phyloP scores from a whole-genome alignment of 139 green algal genomes.

The Chlamydomonas sp. region DNA sequence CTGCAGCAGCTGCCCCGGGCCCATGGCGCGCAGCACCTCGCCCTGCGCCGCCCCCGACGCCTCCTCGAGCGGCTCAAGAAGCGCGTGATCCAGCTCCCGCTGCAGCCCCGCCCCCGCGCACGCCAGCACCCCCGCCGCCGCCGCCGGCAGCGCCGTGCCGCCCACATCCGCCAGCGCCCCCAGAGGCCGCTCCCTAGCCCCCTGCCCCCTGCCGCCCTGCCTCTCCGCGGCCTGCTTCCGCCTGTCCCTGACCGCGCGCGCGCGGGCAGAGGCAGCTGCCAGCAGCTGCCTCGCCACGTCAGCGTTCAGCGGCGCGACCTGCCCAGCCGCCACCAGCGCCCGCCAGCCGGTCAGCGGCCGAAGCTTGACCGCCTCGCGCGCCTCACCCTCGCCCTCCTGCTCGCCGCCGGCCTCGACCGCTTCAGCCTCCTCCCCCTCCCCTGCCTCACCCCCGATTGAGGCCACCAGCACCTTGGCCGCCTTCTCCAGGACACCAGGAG shows the following conservation, averaged over 20 bases:
- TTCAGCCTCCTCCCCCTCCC: background rate
- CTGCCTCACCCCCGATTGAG: background rate
- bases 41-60: background rate
- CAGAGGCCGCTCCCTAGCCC: no score
- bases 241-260: background rate
- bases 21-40: background rate
- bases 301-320: constrained; percentile 9
- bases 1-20: background rate
- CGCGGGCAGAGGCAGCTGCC: background rate
- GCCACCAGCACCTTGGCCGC: background rate
- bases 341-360: background rate
- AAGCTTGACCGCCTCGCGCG: background rate
- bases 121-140: constrained; percentile 3
- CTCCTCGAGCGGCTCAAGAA: background rate
- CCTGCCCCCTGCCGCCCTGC: no score
- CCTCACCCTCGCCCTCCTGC: background rate
- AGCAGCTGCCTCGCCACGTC: constrained; percentile 19
- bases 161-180: background rate
- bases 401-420: background rate
- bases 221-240: no score
- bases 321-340: constrained; percentile 20
- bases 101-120: background rate
- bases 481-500: constrained; percentile 7
- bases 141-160: background rate
- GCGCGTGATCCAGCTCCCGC: background rate